Evolutionary conservation across 202 grass and related monocot species (phyloP).

Genomic region (Carex sylvatica): DNA sequence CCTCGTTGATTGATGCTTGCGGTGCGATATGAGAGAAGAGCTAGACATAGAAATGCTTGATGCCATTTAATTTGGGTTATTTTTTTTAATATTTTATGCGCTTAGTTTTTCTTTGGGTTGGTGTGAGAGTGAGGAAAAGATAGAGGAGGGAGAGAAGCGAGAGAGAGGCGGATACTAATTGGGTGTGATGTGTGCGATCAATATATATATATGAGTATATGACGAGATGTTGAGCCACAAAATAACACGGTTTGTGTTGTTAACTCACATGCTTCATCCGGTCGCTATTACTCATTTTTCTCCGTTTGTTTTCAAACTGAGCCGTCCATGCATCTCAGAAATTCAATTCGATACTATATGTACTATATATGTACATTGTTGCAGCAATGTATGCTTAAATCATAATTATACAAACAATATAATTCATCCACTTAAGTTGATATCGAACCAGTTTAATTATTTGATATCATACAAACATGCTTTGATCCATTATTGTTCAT

Average conservation of each 20-base stretch:
- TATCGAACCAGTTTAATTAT: no score
- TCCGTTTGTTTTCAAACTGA: conserved; percentile 13
- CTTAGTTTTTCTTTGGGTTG: conserved; percentile 13
- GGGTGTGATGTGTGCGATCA: background rate
- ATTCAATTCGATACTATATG: background rate
- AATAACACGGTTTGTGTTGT: conserved; percentile 19
- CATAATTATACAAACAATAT: background rate
- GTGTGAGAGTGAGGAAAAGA: conserved; percentile 16
- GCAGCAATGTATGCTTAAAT: background rate
- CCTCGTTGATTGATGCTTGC: conserved; percentile 11
- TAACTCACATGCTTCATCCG: background rate
- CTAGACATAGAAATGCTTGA: conserved; percentile 2
- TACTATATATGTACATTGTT: background rate
- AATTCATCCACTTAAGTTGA: background rate
- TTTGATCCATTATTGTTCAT: background rate
- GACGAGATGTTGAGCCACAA: background rate
- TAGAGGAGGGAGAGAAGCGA: background rate
- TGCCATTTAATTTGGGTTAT: conserved; percentile 16
- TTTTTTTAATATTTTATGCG: background rate
- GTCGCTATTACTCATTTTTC: conserved; percentile 2
- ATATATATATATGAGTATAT: conserved; percentile 29
- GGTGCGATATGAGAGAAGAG: background rate
- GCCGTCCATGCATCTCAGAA: background rate
- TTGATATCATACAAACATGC: no score
- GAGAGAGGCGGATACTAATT: background rate